Percentiles rank a stretch among this genome's conserved stretches.
Evolutionary conservation across 495 filamentous ascomycete genomes (phyloP).

Genomic region (Podospora anserina): DNA sequence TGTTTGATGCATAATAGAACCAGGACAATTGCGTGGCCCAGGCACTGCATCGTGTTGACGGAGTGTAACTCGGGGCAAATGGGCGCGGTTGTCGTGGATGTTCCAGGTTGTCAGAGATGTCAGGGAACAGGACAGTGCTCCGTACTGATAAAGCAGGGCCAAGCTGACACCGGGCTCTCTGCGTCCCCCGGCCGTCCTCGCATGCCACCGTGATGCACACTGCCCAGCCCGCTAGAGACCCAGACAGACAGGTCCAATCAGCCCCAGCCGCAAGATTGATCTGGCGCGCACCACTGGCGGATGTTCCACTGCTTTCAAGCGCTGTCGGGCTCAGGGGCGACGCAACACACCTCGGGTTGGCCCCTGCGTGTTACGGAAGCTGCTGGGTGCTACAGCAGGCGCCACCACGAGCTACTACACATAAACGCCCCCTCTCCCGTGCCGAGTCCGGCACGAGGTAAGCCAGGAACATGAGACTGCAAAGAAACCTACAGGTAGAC

Average conservation of each 20-base stretch:
- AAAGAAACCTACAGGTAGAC: neutral
- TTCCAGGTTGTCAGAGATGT: slow-evolving; percentile 2
- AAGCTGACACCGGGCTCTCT: neutral
- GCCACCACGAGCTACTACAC: slow-evolving; percentile 6
- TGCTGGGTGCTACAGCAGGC: slow-evolving; percentile 4
- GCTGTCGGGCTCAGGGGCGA: slow-evolving; percentile 7
- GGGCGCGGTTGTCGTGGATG: neutral
- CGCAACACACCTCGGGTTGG: neutral
- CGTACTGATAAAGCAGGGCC: slow-evolving; percentile 15
- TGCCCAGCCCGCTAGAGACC: neutral
- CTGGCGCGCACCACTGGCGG: neutral
- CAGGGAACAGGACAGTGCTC: slow-evolving; percentile 2
- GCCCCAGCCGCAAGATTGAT: neutral
- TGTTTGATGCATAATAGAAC: slow-evolving; percentile 19
- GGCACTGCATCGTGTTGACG: slow-evolving; percentile 12
- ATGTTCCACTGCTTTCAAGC: neutral
- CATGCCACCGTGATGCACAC: neutral
- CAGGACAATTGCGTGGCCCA: neutral
- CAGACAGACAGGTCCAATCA: neutral
- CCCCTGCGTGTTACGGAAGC: slow-evolving; percentile 2
- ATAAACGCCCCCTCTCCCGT: neutral
- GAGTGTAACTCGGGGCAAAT: neutral
- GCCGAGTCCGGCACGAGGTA: neutral
- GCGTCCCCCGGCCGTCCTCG: neutral
- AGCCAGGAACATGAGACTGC: neutral